Conservation (phyloP, 352 stramenopile species). For the Globisporangium ultimum region DNA sequence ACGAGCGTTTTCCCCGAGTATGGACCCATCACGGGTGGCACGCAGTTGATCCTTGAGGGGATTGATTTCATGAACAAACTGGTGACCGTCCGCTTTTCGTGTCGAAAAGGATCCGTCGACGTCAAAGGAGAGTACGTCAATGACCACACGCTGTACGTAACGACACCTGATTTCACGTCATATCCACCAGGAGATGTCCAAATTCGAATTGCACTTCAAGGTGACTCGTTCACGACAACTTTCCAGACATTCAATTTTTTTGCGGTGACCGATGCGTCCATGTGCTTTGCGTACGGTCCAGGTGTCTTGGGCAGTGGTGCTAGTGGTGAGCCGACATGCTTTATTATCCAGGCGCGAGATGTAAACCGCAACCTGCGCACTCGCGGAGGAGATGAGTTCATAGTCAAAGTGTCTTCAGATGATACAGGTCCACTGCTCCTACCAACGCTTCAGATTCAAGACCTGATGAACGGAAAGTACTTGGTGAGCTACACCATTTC, state of each 20-base stretch:
- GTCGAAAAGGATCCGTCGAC: slow-evolving; percentile 88
- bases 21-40: slow-evolving; percentile 92
- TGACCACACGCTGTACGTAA: slow-evolving; percentile 85
- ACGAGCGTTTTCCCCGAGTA: slow-evolving; percentile 85
- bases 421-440: slow-evolving; percentile 49
- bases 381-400: slow-evolving; percentile 93
- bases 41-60: slow-evolving; percentile 81
- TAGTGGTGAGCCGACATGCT: slow-evolving; percentile 67
- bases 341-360: slow-evolving; percentile 87
- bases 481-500: slow-evolving; percentile 89
- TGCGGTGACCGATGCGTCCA: slow-evolving; percentile 81
- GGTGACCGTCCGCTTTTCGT: slow-evolving; percentile 90
- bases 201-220: slow-evolving; percentile 89
- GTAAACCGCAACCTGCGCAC: slow-evolving; percentile 69
- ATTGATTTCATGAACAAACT: slow-evolving; percentile 90
- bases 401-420: slow-evolving; percentile 57
- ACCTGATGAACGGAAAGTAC: slow-evolving; percentile 93
- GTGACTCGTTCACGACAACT: slow-evolving; percentile 94
- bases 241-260: slow-evolving; percentile 94
- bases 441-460: slow-evolving; percentile 62
- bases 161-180: slow-evolving; percentile 89
- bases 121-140: slow-evolving; percentile 86
- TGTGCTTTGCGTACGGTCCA: slow-evolving; percentile 93
- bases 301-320: slow-evolving; percentile 87
- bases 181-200: slow-evolving; percentile 86